These are phyloP conservation scores for Malassezia globosa DNA, from an alignment of 1,284 basidiomycete species.

Conservation along the genomic window DNA sequence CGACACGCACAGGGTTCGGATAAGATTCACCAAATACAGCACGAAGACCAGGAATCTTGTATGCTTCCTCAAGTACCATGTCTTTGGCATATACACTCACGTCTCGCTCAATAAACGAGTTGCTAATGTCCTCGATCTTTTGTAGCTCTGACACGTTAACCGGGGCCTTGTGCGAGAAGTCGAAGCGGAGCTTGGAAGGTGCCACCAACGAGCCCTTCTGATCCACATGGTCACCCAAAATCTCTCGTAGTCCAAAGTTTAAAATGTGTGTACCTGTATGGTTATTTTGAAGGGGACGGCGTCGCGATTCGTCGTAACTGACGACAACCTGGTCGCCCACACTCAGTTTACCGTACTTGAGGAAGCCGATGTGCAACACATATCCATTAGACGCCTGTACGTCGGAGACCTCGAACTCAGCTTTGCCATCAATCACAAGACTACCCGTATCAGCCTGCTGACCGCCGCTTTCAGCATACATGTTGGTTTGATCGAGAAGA, in stretches of 20 bases:
- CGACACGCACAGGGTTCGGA: constrained; percentile 91
- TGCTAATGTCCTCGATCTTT: constrained; percentile 72
- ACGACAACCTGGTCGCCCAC: constrained; percentile 62
- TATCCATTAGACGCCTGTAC: constrained; percentile 79
- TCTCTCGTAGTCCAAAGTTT: constrained; percentile 81
- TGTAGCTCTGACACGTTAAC: constrained; percentile 63
- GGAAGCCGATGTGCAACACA: constrained; percentile 74
- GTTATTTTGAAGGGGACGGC: constrained; percentile 91
- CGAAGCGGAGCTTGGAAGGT: constrained; percentile 87
- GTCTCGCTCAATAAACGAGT: constrained; percentile 80
- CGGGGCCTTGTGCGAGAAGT: constrained; percentile 90
- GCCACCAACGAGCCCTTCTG: constrained; percentile 97
- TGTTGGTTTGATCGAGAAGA: constrained; percentile 84
- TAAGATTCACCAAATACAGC: constrained; percentile 98
- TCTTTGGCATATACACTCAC: constrained; percentile 82
- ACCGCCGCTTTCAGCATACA: constrained; percentile 94
- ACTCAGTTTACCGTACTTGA: constrained; percentile 64
- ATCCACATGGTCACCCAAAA: constrained; percentile 90
- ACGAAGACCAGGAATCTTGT: constrained; percentile 78
- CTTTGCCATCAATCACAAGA: constrained; percentile 78
- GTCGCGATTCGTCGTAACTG: constrained; percentile 65
- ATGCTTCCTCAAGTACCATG: constrained; percentile 65
- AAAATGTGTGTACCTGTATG: constrained; percentile 98
- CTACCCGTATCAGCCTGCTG: constrained; percentile 94
- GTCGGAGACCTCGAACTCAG: constrained; percentile 85